phyloP scores from a whole-genome alignment of 441 rosid genomes.

The Flueggea neowawraea region DNA sequence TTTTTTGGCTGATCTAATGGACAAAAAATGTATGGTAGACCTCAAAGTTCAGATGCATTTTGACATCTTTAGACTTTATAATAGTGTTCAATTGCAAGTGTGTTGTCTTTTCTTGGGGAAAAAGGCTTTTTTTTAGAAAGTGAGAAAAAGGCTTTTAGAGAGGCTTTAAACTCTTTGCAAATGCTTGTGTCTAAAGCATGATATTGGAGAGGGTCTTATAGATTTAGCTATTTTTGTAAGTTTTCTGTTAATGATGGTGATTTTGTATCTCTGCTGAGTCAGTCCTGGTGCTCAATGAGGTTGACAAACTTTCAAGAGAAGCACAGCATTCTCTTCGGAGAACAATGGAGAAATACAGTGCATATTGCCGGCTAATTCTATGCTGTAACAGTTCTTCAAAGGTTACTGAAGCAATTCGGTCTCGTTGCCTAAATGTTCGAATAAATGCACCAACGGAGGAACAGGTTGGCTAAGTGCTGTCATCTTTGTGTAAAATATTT shows the following conservation, averaged over 20 bases:
- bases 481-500: conserved; percentile 5
- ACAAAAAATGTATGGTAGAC: too few relatives aligned
- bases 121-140: too few relatives aligned
- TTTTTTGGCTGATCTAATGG: not conserved
- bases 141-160: too few relatives aligned
- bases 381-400: conserved; percentile 96
- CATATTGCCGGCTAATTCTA: conserved; percentile 81
- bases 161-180: too few relatives aligned
- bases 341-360: conserved; percentile 97
- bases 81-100: too few relatives aligned
- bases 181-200: too few relatives aligned
- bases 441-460: conserved; percentile 81
- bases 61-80: too few relatives aligned
- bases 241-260: not conserved
- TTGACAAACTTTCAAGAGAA: conserved; percentile 97
- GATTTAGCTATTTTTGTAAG: conserved; percentile 7
- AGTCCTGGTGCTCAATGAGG: conserved; percentile 96
- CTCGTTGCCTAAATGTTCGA: conserved; percentile 90
- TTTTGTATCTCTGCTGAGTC: conserved; percentile 16
- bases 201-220: not conserved
- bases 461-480: conserved; percentile 44
- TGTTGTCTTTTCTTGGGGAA: too few relatives aligned
- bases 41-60: too few relatives aligned
- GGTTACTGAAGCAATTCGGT: conserved; percentile 93
- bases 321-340: conserved; percentile 97